A percentile compares a stretch with the other conserved stretches of the same genome.
phyloP scores from a whole-genome alignment of 768 basidiomycete genomes.

The Serendipita vermifera region DNA sequence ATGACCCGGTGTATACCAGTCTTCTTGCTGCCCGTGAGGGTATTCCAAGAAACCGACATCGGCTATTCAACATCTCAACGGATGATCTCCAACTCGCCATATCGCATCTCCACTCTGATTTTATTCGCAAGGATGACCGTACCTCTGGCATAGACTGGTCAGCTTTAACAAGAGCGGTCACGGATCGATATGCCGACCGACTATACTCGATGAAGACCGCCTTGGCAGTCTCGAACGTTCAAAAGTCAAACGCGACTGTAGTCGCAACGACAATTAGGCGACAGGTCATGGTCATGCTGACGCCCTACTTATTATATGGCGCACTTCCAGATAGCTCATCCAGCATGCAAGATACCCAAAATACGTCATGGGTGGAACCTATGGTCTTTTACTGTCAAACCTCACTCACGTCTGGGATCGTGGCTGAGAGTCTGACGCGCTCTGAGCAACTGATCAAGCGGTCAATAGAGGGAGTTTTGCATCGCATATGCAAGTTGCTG shows the following conservation, averaged over 20 bases:
- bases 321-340: background rate
- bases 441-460: slow-evolving; percentile 14
- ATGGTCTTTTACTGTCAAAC: background rate
- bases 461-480: slow-evolving; percentile 14
- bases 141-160: slow-evolving; percentile 31
- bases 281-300: background rate
- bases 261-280: slow-evolving; percentile 16
- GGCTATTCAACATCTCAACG: slow-evolving; percentile 19
- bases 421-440: background rate
- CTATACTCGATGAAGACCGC: slow-evolving; percentile 30
- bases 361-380: background rate
- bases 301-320: background rate
- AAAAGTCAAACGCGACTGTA: slow-evolving; percentile 20
- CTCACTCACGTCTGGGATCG: background rate
- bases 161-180: slow-evolving; percentile 27
- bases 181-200: slow-evolving; percentile 31
- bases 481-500: slow-evolving; percentile 18
- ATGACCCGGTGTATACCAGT: slow-evolving; percentile 24
- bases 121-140: slow-evolving; percentile 3
- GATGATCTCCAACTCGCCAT: slow-evolving; percentile 17
- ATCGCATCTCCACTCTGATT: slow-evolving; percentile 13
- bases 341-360: background rate
- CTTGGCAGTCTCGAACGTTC: slow-evolving; percentile 20
- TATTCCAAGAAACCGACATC: slow-evolving; percentile 24
- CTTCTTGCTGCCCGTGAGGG: slow-evolving; percentile 20